phyloP scores from a whole-genome alignment of 2,329 filamentous ascomycete genomes.

The Pestalotiopsis sp. region DNA sequence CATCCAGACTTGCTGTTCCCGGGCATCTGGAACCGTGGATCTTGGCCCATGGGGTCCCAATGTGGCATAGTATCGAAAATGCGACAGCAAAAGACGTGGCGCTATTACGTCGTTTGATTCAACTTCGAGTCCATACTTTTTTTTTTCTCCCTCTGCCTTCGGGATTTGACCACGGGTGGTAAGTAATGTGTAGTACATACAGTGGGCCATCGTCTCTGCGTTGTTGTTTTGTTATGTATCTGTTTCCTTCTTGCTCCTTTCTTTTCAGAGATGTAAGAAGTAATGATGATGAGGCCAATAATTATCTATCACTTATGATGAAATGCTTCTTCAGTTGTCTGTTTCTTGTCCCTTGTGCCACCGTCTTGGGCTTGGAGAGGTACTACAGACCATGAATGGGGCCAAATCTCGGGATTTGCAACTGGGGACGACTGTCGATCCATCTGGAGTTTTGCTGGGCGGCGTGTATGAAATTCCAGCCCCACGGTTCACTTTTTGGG shows the following conservation, averaged over 20 bases:
- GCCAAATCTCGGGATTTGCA: constrained; percentile 3
- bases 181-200: background rate
- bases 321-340: background rate
- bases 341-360: background rate
- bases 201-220: too few species aligned
- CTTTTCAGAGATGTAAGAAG: background rate
- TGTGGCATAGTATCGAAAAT: background rate
- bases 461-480: background rate
- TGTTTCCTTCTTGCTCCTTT: background rate
- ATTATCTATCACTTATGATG: too few species aligned
- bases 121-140: background rate
- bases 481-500: background rate
- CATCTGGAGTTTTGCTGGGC: background rate
- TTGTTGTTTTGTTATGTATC: background rate
- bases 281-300: background rate
- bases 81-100: background rate
- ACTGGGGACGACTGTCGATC: background rate
- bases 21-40: constrained; percentile 4
- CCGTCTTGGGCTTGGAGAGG: background rate
- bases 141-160: background rate
- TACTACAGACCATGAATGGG: background rate
- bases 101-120: background rate
- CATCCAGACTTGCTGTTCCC: background rate
- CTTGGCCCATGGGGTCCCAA: background rate
- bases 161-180: background rate